Conservation (phyloP, 768 basidiomycete species). For the Neoboletus magnificus region DNA sequence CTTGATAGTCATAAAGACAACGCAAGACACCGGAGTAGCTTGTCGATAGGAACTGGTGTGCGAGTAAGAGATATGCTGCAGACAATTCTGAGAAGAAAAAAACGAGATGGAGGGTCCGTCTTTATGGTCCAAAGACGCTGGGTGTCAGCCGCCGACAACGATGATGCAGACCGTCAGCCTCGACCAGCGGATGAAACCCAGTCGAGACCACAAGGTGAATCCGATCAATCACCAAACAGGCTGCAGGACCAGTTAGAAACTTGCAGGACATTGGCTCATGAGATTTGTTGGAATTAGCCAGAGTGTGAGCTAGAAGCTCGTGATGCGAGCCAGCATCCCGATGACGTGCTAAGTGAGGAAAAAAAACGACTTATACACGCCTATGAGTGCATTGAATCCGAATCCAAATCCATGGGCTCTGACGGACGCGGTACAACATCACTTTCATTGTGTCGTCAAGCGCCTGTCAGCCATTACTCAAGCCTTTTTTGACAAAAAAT, state of each 20-base stretch:
- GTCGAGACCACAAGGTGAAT: neutral
- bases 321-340: neutral
- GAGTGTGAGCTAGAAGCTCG: neutral
- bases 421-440: neutral
- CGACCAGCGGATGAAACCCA: neutral
- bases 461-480: neutral
- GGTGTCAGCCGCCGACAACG: conserved; percentile 5
- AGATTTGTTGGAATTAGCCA: neutral
- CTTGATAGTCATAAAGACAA: conserved; percentile 12
- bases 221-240: neutral
- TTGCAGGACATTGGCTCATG: neutral
- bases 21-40: neutral
- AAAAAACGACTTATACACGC: neutral
- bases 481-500: neutral
- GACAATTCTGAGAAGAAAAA: neutral
- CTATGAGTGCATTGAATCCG: neutral
- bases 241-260: conserved; percentile 1
- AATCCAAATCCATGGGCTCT: too few species aligned
- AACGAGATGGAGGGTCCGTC: neutral
- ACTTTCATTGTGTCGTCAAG: neutral
- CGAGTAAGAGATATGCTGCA: neutral
- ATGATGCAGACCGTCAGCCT: conserved; percentile 15
- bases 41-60: neutral
- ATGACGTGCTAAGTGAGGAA: neutral
- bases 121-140: conserved; percentile 10